Evolutionary conservation across 2,329 filamentous ascomycete genomes (phyloP), one percentile per base, ranked within the genome.

Genomic region (Cercospora zeae-maydis): DNA sequence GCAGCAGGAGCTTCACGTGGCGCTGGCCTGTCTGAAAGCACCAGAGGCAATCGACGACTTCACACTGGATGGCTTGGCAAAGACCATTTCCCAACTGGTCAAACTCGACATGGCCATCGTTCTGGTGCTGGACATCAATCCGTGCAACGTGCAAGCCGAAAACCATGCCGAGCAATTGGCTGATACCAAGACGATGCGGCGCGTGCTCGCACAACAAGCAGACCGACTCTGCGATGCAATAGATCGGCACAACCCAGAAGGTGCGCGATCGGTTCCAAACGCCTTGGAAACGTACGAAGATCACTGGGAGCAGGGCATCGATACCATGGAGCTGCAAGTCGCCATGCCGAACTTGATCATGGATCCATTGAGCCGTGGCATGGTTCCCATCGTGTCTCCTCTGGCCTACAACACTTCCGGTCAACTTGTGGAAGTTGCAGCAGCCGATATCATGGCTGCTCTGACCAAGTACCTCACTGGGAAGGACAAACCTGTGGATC

Each of bases 41-140:
- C 88, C 92, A 0, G 88, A 96, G 70, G 77, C 81, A 1, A 82
- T 96, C 52, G 83, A 90, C 70, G 84, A 92, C 63, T 77, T 80
- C 1, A 90, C 86, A 0, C 74, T 98, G 10, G 78, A 83, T 51
- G 93, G 92, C 1, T 86, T 98, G 62, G 91, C 89, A 4, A 87
- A 88, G 74, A 98, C 95, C 0, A 78, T 99, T 42, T 88, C 88
- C 31, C 93, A 96, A 75, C 85, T 99, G 55, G 86, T 87, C 39
- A 87, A 88, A 58, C 83, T 99, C 13, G 93, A 95, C 2, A 83
- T 99, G 68, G 82, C 86, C 55, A 92, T 92, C 64, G 86, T 93
- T 19, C 85, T 99, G 0, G 89, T 98, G 1, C 80, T 97, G 8
- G 93, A 97, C 70, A 90, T 88, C 57, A 77, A 81, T 27, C 78